Conservation (phyloP, 2,329 filamentous ascomycete genomes). For the Monascus ruber region DNA sequence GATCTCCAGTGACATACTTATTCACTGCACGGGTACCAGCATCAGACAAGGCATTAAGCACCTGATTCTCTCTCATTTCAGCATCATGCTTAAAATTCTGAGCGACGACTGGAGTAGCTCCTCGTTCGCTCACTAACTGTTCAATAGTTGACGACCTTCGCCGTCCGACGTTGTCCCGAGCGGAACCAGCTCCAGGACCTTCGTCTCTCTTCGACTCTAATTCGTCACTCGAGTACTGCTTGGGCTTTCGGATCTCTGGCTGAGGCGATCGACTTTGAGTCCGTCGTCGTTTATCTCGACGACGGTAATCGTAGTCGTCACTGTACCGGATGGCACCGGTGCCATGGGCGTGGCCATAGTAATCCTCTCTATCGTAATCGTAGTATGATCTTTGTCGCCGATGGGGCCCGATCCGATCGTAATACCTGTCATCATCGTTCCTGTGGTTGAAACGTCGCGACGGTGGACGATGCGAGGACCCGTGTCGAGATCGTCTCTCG, state of each 20-base stretch:
- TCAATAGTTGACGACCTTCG: conserved; percentile 40
- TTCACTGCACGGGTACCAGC: conserved; percentile 22
- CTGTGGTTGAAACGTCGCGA: conserved; percentile 22
- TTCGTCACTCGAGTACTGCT: conserved; percentile 28
- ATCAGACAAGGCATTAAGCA: conserved; percentile 37
- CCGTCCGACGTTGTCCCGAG: conserved; percentile 25
- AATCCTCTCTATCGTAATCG: conserved; percentile 40
- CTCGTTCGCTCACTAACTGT: conserved; percentile 54
- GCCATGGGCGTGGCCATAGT: conserved; percentile 11
- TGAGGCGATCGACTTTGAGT: conserved; percentile 43
- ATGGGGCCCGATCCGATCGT: conserved; percentile 31
- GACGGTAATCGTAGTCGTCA: conserved; percentile 35
- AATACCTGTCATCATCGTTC: conserved; percentile 29
- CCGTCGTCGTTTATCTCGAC: conserved; percentile 45
- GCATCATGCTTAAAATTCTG: conserved; percentile 50
- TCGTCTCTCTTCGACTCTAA: conserved; percentile 15
- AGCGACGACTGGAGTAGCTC: conserved; percentile 48
- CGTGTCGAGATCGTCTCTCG: conserved; percentile 21
- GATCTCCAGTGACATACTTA: conserved; percentile 28
- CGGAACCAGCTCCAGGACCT: conserved; percentile 8
- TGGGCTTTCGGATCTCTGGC: conserved; percentile 26
- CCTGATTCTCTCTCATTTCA: conserved; percentile 56
- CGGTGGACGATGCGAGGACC: conserved; percentile 9
- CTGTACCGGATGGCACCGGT: conserved; percentile 34
- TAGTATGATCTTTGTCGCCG: conserved; percentile 34